Conservation (phyloP, 2,329 filamentous ascomycete species). For the Neurospora crassa region DNA sequence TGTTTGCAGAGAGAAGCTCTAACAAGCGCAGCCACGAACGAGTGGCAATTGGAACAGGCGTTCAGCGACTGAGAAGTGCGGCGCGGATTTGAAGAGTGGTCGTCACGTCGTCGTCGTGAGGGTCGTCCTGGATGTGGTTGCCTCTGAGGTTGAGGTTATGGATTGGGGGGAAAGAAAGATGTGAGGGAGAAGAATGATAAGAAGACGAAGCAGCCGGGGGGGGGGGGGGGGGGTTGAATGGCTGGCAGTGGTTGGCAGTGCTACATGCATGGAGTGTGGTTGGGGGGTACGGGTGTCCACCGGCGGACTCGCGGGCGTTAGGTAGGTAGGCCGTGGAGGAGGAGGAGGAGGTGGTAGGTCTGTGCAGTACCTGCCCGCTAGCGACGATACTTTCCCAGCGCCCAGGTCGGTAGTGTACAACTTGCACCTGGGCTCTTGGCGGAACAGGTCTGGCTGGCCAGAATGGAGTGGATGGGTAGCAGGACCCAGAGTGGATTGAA, state of each 20-base stretch:
- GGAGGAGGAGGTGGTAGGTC: not conserved
- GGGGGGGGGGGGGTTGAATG: not conserved
- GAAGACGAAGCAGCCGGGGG: not conserved
- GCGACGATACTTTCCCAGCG: not conserved
- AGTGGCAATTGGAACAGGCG: not conserved
- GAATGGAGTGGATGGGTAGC: not conserved
- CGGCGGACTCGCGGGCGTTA: not conserved
- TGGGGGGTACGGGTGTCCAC: not conserved
- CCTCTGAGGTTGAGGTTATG: not conserved
- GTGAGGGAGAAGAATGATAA: not conserved
- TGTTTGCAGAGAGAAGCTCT: not conserved
- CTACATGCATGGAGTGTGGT: not conserved
- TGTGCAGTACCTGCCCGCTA: not conserved
- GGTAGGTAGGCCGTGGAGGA: not conserved
- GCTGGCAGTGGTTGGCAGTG: not conserved
- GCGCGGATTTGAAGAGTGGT: not conserved
- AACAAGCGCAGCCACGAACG: not conserved
- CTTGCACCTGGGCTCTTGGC: not conserved
- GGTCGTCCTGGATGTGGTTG: not conserved
- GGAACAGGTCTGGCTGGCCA: not conserved
- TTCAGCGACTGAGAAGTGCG: not conserved
- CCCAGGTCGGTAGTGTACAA: not conserved
- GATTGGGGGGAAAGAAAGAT: not conserved
- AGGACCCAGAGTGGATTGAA: not conserved
- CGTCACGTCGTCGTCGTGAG: not conserved